Percentiles rank a stretch among this genome's conserved stretches.
Conservation (phyloP, 257 asterid genomes). For the Penstemon barbatus region DNA sequence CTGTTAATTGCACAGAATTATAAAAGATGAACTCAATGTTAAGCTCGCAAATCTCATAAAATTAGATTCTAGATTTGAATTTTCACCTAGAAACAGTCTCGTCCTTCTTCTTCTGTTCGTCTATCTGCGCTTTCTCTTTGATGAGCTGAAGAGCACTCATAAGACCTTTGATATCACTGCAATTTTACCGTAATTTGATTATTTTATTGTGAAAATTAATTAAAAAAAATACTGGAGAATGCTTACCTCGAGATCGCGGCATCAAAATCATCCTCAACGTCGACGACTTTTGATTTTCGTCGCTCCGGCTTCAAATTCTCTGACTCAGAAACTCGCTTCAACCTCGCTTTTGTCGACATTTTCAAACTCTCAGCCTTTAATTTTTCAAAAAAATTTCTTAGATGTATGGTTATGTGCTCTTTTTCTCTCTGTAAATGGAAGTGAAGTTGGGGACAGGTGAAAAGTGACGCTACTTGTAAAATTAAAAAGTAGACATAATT, state of each 20-base stretch:
- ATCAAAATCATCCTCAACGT: slow-evolving; percentile 72
- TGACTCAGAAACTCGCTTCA: slow-evolving; percentile 55
- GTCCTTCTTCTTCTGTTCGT: slow-evolving; percentile 82
- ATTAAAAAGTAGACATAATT: too few species aligned
- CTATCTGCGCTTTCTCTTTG: slow-evolving; percentile 77
- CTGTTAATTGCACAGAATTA: not conserved
- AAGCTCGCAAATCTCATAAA: not conserved
- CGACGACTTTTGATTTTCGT: slow-evolving; percentile 38
- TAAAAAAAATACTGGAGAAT: not conserved
- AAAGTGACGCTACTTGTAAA: not conserved
- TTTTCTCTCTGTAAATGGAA: not conserved
- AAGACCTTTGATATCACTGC: slow-evolving; percentile 77
- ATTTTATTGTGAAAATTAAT: not conserved
- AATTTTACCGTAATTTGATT: slow-evolving; percentile 18
- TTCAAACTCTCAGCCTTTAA: slow-evolving; percentile 19
- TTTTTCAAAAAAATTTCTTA: not conserved
- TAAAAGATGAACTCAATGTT: slow-evolving; percentile 7
- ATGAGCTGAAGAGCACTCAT: slow-evolving; percentile 84
- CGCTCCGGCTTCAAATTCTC: slow-evolving; percentile 54
- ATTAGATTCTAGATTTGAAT: slow-evolving; percentile 6
- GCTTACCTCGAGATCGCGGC: slow-evolving; percentile 64
- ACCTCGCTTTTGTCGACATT: slow-evolving; percentile 58
- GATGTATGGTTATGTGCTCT: not conserved
- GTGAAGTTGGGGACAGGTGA: not conserved
- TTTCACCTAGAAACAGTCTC: slow-evolving; percentile 80